Evolutionary conservation across 495 filamentous ascomycete species (phyloP).

Genomic region (Talaromyces wortmannii): DNA sequence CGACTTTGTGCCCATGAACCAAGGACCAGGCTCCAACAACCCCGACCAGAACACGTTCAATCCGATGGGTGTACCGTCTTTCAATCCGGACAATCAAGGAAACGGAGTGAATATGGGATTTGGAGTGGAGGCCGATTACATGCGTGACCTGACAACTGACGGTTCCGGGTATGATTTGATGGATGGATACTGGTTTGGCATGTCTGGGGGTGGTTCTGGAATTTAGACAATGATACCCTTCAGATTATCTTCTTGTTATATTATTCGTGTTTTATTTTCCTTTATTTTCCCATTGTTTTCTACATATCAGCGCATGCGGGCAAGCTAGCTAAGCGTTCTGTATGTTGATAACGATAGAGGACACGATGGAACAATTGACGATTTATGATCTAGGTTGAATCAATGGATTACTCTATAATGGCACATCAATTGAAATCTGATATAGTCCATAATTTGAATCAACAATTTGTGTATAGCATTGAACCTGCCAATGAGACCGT

Average conservation of each 20-base stretch:
- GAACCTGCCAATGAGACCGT: background rate
- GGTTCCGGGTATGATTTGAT: slow-evolving; percentile 76
- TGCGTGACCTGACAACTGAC: slow-evolving; percentile 70
- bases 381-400: no score
- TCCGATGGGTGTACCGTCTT: slow-evolving; percentile 7
- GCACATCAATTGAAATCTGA: no score
- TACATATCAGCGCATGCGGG: background rate
- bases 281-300: background rate
- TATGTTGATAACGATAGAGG: background rate
- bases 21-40: slow-evolving; percentile 5
- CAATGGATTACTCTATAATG: background rate
- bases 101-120: slow-evolving; percentile 66
- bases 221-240: slow-evolving; percentile 5
- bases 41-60: slow-evolving; percentile 6
- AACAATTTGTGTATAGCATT: background rate
- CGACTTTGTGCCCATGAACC: slow-evolving; percentile 22
- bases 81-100: slow-evolving; percentile 29
- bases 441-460: background rate
- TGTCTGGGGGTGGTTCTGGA: slow-evolving; percentile 25
- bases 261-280: background rate
- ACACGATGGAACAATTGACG: background rate
- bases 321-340: background rate
- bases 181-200: slow-evolving; percentile 89
- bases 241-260: background rate
- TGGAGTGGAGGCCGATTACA: slow-evolving; percentile 63